phyloP scores from a whole-genome alignment of 2,329 filamentous ascomycete species.

The Colletotrichum paranaense region DNA sequence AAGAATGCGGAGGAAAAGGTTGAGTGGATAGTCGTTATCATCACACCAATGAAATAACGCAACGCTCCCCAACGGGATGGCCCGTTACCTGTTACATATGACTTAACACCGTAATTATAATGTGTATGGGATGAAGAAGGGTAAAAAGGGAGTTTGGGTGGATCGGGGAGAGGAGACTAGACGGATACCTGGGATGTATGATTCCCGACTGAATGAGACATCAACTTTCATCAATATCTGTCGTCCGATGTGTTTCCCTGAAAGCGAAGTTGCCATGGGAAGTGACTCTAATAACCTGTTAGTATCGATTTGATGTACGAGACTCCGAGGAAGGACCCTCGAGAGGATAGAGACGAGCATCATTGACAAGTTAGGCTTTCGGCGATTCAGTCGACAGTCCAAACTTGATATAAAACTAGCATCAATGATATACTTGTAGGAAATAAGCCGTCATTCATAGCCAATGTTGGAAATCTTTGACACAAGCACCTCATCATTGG shows the following conservation, averaged over 20 bases:
- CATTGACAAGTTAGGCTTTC: too few relatives aligned
- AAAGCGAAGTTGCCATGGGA: background rate
- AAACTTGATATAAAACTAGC: too few relatives aligned
- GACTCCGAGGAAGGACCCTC: too few relatives aligned
- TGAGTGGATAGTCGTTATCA: constrained; percentile 34
- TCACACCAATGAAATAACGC: constrained; percentile 25
- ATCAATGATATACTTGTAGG: too few relatives aligned
- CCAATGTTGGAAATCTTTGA: too few relatives aligned
- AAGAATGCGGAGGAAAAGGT: constrained; percentile 33
- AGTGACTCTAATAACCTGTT: background rate
- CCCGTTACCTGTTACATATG: background rate
- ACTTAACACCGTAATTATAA: constrained; percentile 7
- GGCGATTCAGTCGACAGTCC: too few relatives aligned
- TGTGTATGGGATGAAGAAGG: background rate
- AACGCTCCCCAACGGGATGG: background rate
- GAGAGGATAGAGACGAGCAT: too few relatives aligned
- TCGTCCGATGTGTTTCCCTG: background rate
- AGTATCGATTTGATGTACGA: too few relatives aligned
- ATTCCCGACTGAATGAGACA: background rate
- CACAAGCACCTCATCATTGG: too few relatives aligned
- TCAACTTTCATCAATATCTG: background rate
- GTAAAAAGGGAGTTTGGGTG: background rate
- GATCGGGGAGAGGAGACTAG: background rate
- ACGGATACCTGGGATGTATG: background rate
- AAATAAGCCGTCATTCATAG: too few relatives aligned